Base-by-base conservation (phyloP, 176 grass and related monocot genomes). In the Zea luxurians region DNA sequence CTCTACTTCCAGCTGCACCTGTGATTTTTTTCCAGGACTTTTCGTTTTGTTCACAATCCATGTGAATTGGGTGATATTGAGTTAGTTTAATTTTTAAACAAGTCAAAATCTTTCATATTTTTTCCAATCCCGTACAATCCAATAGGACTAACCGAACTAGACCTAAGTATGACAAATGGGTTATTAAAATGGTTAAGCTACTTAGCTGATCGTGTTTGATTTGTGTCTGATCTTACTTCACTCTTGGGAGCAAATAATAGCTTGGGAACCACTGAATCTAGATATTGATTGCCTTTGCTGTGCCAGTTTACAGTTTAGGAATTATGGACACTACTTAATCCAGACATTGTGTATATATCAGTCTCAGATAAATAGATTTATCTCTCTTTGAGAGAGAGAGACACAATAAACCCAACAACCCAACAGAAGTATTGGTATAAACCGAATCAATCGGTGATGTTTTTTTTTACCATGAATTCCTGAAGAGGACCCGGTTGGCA, bases 131-230 rank as follows among this genome's bases (percentile, higher is more conserved):
- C 27, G 27, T 27, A 0, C 27, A 27, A 27, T 27, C 1, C 27
- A 27, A 27, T 27, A 27, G 27, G 27, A 27, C 0, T 27, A 27
- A 27, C 27, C 27, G 27, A 27, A 27, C 27, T 1, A 27, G 1
- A 27, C 27, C 27, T 27, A 27, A 27, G 5, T 70, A 27, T 84
- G 53, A 10, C 12, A 48, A 2, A 69, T 21, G 73, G 53, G 47
- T 34, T 48, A 70, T n/a, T 68, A 8, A n/a, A 63, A 70, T 13
- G 2, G 17, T 73, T 43, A 27, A 47, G 27, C 41, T 13, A 57
- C 48, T 11, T 58, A 73, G 35, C n/a, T 52, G 74, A 61, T 78
- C 61, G 13, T 71, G 61, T 17, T 54, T 53, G 50, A 21, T 42
- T 18, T 78, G 1, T 5, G 53, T 38, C 18, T 46, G 16, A 62